Base-by-base conservation (phyloP, 2,329 filamentous ascomycete species). In the Didymella exigua region DNA sequence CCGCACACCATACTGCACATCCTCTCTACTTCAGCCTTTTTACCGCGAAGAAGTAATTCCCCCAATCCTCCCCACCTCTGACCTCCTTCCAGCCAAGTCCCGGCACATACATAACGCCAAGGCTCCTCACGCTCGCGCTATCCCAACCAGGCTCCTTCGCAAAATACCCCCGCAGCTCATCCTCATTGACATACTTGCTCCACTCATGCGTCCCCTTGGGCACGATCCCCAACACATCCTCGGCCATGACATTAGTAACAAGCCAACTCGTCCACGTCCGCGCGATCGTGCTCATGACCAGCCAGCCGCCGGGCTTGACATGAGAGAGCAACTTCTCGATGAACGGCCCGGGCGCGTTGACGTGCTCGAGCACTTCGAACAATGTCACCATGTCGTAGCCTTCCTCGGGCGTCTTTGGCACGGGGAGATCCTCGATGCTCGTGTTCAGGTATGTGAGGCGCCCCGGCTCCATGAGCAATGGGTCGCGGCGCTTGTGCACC, bases 341-440 rank as follows among this genome's bases (percentile, higher is more conserved):
- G 63, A 97, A 96, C 4, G 84, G 80, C 0, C 85, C 84, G 0
- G 91, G 91, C 19, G 86, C 80, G 51, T 89, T 86, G 54, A 99
- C 89, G 75, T 99, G 95, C 77, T 99, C 95, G 49, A 99, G 84
- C 4, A 99, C 95, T 76, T 99, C 95, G 75, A 98, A 99, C 6
- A 96, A 75, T 1, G 89, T 89, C 9, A 99, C 86, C 1, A 98
- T 77, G 72, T 98, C 92, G 77, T 86, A 95, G 30, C 73, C 71
- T 11, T 82, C 79, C 4, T 62, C 54, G n/a, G 55, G 59, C 14
- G 61, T 58, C n/a, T 45, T 36, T 3, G 74, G 72, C 7, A 54
- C 44, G 0, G 75, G 75, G 0, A 95, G 79, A 4, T 84, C 80
- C 77, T 98, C 93, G 62, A 98, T 86, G 0, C 89, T 85, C 0